Base-by-base conservation (phyloP, 805 yeast genomes). In the Saturnispora bothae region DNA sequence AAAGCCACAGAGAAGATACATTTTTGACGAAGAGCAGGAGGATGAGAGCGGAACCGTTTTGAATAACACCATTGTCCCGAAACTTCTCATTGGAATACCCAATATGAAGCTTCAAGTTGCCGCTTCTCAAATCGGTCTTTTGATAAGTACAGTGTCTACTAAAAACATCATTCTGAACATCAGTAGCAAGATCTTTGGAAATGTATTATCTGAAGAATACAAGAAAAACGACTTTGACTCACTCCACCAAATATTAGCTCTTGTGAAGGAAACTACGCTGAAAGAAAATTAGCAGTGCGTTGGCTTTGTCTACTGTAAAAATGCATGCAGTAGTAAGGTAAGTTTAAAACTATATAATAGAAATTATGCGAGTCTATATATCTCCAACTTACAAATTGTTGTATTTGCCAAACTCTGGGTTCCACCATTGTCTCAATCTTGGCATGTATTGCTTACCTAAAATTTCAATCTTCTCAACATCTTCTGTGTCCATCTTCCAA, bases 51-150 rank as follows among this genome's bases (percentile, higher is more conserved):
- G 66, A 65, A 13, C 23, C 7, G 42, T 28, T 15, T 29, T 42
- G 4, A 41, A 33, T 17, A 46, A 43, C 27, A 41, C 41, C 33
- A 48, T 39, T 8, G 40, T 47, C 3, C 58, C 61, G 5, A 41
- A 40, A 0, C 50, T 66, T n/a, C 50, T 72, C 6, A 59, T 71
- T 16, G 78, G 69, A 4, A 66, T 65, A 23, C 65, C 62, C 12
- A 69, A 63, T 45, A 49, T 64, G 37, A 69, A 69, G 33, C 69
- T 68, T 1, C 60, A 69, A 39, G 59, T 72, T 10, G 53, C 65
- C 59, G 61, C 73, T 3, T 56, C 69, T 7, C 73, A 72, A 48
- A 58, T 72, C 4, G 76, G 73, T 2, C 64, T 65, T 47, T 46
- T 68, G 28, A 45, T 69, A 17, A 46, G 53, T 12, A 56, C 56